phyloP scores from a whole-genome alignment of 1,284 basidiomycete species.

The Sporisorium reilianum region DNA sequence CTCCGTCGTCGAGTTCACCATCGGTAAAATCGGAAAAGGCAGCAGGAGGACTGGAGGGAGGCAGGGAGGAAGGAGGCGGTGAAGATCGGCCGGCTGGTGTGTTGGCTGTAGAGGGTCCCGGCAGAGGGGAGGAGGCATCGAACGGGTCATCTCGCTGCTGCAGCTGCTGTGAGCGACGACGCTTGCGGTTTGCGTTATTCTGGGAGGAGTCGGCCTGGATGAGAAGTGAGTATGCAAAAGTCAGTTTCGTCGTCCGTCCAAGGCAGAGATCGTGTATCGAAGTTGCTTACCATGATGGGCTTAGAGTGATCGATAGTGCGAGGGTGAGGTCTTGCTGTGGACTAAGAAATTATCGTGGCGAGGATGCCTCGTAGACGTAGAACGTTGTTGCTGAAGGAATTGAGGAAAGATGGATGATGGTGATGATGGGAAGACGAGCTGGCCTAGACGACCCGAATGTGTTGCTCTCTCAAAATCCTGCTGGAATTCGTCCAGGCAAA shows the following conservation, averaged over 20 bases:
- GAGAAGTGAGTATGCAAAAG: not conserved
- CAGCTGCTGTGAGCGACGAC: conserved; percentile 51
- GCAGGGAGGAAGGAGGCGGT: conserved; percentile 62
- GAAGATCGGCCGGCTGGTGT: conserved; percentile 53
- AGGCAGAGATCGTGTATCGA: too few relatives aligned
- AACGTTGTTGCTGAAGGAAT: not conserved
- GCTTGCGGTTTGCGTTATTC: conserved; percentile 48
- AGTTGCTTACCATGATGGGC: conserved; percentile 17
- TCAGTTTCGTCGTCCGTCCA: conserved; percentile 4
- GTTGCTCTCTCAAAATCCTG: not conserved
- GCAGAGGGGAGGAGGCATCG: conserved; percentile 44
- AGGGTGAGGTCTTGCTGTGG: conserved; percentile 1
- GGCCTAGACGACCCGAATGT: not conserved
- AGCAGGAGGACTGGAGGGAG: conserved; percentile 64
- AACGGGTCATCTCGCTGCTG: conserved; percentile 48
- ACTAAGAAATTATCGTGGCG: not conserved
- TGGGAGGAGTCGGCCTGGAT: conserved; percentile 40
- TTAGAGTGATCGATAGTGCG: not conserved
- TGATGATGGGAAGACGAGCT: not conserved
- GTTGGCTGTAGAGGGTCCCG: conserved; percentile 45
- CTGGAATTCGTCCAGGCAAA: too few relatives aligned
- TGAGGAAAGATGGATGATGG: not conserved
- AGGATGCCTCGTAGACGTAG: not conserved
- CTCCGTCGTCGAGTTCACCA: conserved; percentile 49
- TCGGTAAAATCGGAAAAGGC: conserved; percentile 66